Conservation (phyloP, 805 yeast genomes). For the Ogataea methanolica region DNA sequence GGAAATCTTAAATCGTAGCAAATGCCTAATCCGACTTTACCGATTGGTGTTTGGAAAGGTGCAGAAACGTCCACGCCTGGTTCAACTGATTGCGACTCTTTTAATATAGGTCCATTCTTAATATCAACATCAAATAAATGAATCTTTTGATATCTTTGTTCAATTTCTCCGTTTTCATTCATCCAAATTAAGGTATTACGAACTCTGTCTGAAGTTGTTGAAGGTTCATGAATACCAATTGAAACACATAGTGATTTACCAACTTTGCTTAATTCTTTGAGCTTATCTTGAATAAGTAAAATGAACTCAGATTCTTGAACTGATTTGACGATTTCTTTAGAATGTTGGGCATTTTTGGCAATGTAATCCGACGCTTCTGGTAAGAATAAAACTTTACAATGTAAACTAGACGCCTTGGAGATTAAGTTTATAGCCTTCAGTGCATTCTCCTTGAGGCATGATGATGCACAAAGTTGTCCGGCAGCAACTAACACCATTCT, state of each 20-base stretch:
- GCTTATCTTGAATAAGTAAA: conserved; percentile 39
- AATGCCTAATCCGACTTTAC: conserved; percentile 65
- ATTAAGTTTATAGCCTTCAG: conserved; percentile 55
- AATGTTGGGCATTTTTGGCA: conserved; percentile 63
- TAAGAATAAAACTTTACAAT: conserved; percentile 69
- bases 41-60: conserved; percentile 58
- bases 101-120: conserved; percentile 72
- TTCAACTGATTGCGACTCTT: conserved; percentile 76
- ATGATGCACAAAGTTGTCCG: conserved; percentile 80
- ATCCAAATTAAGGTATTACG: conserved; percentile 75
- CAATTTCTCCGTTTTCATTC: conserved; percentile 55
- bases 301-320: conserved; percentile 39
- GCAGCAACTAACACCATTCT: conserved; percentile 67
- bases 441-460: conserved; percentile 57
- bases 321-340: conserved; percentile 51
- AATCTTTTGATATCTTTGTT: conserved; percentile 72
- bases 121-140: conserved; percentile 89
- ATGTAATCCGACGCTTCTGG: conserved; percentile 95
- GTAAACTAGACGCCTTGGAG: conserved; percentile 51
- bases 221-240: conserved; percentile 87
- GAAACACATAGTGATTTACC: conserved; percentile 57
- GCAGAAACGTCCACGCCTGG: conserved; percentile 56
- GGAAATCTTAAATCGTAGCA: conserved; percentile 91
- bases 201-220: conserved; percentile 42
- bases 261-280: conserved; percentile 34